Conservation (phyloP, 768 basidiomycete genomes). For the Phylloporus rhodoxanthus region DNA sequence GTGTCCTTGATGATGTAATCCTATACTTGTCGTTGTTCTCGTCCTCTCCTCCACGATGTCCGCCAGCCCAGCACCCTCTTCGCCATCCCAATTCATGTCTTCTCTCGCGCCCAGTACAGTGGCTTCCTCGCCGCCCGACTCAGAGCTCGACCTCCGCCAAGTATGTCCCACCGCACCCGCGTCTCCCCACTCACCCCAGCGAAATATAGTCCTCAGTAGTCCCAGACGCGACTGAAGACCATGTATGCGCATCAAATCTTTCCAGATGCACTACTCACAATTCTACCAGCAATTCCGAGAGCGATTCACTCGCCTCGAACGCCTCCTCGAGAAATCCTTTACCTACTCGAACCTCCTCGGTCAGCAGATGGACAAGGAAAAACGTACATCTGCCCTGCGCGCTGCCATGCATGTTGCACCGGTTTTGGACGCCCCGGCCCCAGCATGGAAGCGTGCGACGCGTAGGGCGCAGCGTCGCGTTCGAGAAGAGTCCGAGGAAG, state of each 20-base stretch:
- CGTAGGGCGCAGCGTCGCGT: conserved; percentile 12
- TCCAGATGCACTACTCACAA: neutral
- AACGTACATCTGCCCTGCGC: conserved; percentile 28
- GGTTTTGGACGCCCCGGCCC: neutral
- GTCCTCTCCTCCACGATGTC: conserved; percentile 15
- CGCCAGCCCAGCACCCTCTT: conserved; percentile 12
- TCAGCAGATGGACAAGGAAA: conserved; percentile 65
- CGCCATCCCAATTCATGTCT: conserved; percentile 13
- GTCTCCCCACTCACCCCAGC: neutral
- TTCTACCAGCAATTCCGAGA: conserved; percentile 42
- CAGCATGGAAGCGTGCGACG: conserved; percentile 11
- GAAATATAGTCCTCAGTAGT: conserved; percentile 12
- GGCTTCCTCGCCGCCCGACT: conserved; percentile 24
- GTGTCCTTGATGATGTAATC: conserved; percentile 27
- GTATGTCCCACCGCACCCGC: conserved; percentile 10
- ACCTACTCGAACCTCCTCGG: conserved; percentile 70
- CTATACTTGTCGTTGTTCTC: neutral
- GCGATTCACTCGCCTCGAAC: conserved; percentile 51
- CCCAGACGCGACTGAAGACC: conserved; percentile 14
- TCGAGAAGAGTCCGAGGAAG: conserved; percentile 4
- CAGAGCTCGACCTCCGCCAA: conserved; percentile 12
- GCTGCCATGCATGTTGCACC: conserved; percentile 23
- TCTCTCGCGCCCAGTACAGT: conserved; percentile 21
- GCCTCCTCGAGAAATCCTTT: conserved; percentile 68
- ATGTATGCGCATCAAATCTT: conserved; percentile 5